Percentiles rank a stretch among this genome's conserved stretches.
These are phyloP conservation scores for Hypomyces rosellus DNA, from an alignment of 2,329 filamentous ascomycete species.

Conservation along the genomic window DNA sequence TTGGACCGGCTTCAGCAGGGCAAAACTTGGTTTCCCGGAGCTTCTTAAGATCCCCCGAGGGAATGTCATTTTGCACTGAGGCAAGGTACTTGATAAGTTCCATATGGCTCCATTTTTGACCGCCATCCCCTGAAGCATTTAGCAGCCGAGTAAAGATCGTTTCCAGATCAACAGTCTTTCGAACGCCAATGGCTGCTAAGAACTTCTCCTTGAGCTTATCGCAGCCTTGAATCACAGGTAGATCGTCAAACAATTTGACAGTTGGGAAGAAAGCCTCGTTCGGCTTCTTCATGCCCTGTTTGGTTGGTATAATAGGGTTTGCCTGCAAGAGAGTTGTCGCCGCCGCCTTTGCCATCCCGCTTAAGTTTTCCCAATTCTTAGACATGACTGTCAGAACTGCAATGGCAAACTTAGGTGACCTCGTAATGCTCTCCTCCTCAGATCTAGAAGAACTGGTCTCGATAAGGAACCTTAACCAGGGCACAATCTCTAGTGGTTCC, in stretches of 20 bases:
- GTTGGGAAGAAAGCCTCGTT: conserved; percentile 83
- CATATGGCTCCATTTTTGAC: conserved; percentile 80
- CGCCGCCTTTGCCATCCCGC: conserved; percentile 56
- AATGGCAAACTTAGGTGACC: conserved; percentile 65
- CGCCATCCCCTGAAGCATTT: conserved; percentile 46
- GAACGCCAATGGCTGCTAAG: conserved; percentile 72
- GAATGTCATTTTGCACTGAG: conserved; percentile 85
- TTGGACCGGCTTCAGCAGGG: conserved; percentile 62
- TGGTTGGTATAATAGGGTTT: conserved; percentile 80
- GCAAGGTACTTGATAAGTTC: conserved; percentile 92
- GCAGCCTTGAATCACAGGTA: conserved; percentile 72
- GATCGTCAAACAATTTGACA: conserved; percentile 92
- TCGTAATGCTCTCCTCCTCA: conserved; percentile 63
- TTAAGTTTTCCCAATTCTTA: conserved; percentile 83
- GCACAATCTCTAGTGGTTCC: conserved; percentile 74
- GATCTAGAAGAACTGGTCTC: conserved; percentile 54
- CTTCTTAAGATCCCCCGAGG: conserved; percentile 69
- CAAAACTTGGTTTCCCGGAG: conserved; percentile 75
- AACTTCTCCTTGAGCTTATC: conserved; percentile 88
- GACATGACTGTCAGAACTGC: conserved; percentile 75
- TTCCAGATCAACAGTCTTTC: conserved; percentile 90
- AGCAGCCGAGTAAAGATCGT: conserved; percentile 88
- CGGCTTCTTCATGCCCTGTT: conserved; percentile 80
- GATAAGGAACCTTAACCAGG: conserved; percentile 81
- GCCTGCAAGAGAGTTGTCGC: conserved; percentile 59